phyloP scores from a whole-genome alignment of 2,329 filamentous ascomycete species.

The Botryotinia narcissicola region DNA sequence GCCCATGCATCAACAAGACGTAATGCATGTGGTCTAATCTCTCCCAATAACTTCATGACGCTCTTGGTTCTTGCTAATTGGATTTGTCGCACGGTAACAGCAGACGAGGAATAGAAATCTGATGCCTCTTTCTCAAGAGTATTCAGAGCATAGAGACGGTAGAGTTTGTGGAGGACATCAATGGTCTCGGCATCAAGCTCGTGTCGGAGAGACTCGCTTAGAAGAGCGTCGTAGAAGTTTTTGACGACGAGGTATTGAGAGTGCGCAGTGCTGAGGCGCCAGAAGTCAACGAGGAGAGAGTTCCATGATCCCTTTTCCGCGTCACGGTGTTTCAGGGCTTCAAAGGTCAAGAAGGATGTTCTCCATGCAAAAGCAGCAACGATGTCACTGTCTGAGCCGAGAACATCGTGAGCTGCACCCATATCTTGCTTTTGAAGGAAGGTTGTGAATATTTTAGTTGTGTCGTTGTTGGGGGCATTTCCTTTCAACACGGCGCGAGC shows the following conservation, averaged over 20 bases:
- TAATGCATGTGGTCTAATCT: slow-evolving; percentile 71
- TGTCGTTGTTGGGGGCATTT: slow-evolving; percentile 65
- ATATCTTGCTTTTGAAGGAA: slow-evolving; percentile 66
- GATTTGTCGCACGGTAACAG: slow-evolving; percentile 71
- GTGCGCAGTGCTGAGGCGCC: slow-evolving; percentile 70
- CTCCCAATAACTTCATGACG: slow-evolving; percentile 67
- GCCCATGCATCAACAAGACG: slow-evolving; percentile 71
- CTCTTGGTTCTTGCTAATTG: slow-evolving; percentile 63
- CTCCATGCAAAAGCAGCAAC: slow-evolving; percentile 76
- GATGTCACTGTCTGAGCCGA: slow-evolving; percentile 67
- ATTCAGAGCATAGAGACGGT: slow-evolving; percentile 63
- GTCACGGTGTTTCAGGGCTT: slow-evolving; percentile 71
- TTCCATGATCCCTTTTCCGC: slow-evolving; percentile 76
- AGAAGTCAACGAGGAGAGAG: slow-evolving; percentile 74
- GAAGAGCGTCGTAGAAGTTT: slow-evolving; percentile 72
- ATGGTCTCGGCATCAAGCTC: slow-evolving; percentile 58
- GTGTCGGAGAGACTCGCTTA: slow-evolving; percentile 50
- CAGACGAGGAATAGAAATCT: slow-evolving; percentile 70
- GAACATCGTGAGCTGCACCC: slow-evolving; percentile 71
- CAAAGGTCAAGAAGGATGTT: slow-evolving; percentile 70
- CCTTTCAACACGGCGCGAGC: slow-evolving; percentile 67
- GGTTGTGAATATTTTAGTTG: slow-evolving; percentile 60
- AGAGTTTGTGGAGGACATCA: slow-evolving; percentile 61
- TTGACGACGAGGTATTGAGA: slow-evolving; percentile 77
- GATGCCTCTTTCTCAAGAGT: slow-evolving; percentile 67